A percentile compares a stretch with the other conserved stretches of the same genome.
Conservation (phyloP, 495 filamentous ascomycete species). For the Paragyromitra xinjiangensis region DNA sequence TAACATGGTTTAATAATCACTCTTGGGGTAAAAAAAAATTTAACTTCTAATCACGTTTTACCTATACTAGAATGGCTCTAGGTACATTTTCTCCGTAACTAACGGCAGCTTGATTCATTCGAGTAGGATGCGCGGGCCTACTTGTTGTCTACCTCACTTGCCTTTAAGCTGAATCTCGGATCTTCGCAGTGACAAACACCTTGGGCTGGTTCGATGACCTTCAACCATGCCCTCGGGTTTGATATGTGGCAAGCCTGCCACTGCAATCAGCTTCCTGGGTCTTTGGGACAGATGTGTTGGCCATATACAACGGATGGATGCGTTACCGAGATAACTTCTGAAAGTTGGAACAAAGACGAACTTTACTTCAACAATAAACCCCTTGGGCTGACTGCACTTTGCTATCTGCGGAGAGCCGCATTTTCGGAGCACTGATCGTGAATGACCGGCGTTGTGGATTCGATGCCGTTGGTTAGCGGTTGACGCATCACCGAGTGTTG, state of each 20-base stretch:
- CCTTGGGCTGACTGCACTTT: background rate
- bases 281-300: background rate
- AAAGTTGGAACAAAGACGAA: conserved; percentile 34
- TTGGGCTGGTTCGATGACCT: background rate
- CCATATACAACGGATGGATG: background rate
- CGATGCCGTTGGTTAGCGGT: background rate
- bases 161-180: background rate
- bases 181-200: conserved; percentile 17
- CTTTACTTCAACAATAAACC: conserved; percentile 26
- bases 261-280: background rate
- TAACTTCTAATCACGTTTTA: background rate
- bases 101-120: background rate
- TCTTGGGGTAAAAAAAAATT: background rate
- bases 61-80: background rate
- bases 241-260: conserved; percentile 19
- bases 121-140: background rate
- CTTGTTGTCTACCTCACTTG: background rate
- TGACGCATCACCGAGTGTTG: background rate
- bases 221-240: conserved; percentile 24
- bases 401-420: conserved; percentile 10
- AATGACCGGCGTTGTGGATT: conserved; percentile 7
- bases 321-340: conserved; percentile 3
- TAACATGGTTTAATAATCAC: background rate
- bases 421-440: background rate
- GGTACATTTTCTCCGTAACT: background rate